phyloP scores from a whole-genome alignment of 192 early-diverging fungal species.

The Coemansia sp. region DNA sequence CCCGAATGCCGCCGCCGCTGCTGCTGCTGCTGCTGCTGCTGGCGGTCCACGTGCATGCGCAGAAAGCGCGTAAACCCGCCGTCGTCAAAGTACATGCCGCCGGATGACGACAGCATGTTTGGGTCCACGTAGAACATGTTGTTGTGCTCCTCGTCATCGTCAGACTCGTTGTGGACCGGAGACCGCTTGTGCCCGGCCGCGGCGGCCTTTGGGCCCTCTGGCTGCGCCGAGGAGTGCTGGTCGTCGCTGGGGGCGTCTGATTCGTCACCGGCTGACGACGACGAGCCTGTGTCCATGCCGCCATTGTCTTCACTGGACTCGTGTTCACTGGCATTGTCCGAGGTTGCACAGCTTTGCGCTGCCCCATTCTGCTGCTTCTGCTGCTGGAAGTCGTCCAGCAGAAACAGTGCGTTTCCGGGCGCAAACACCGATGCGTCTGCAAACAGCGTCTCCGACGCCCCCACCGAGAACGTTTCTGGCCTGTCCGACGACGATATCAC shows the following conservation, averaged over 20 bases:
- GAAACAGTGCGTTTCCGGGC: conserved; percentile 37
- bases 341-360: neutral
- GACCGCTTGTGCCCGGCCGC: conserved; percentile 9
- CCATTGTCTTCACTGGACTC: neutral
- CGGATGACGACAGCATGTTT: conserved; percentile 28
- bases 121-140: conserved; percentile 52
- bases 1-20: conserved; percentile 10
- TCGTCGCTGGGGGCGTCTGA: conserved; percentile 2
- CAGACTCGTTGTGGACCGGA: conserved; percentile 41
- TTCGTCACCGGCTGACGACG: conserved; percentile 7
- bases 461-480: conserved; percentile 46
- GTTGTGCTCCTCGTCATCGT: conserved; percentile 54
- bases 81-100: conserved; percentile 53
- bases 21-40: conserved; percentile 25
- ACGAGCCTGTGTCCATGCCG: conserved; percentile 7
- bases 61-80: conserved; percentile 53
- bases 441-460: conserved; percentile 39
- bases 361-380: too few species aligned
- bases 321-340: neutral
- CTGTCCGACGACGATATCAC: conserved; percentile 44
- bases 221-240: neutral
- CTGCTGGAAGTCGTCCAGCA: conserved; percentile 34
- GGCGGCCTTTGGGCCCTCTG: neutral
- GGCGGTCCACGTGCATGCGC: conserved; percentile 51
- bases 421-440: conserved; percentile 50